Base-by-base conservation (phyloP, 2,329 filamentous ascomycete species). In the Massarina eburnea region DNA sequence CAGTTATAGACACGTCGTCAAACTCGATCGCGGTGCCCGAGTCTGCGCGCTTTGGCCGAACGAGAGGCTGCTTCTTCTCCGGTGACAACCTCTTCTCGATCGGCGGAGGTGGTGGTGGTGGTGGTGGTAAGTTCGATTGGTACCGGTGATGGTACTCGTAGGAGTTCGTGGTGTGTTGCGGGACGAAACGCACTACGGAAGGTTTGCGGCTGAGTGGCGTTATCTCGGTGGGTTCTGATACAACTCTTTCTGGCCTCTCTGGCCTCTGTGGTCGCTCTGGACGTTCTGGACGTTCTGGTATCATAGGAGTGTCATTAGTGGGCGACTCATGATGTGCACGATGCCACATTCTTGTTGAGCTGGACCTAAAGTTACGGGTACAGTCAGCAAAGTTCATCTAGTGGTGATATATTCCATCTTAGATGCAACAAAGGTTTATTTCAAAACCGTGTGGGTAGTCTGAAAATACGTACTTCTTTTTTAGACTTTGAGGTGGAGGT, bases 21-120 rank as follows among this genome's bases (percentile, higher is more conserved):
- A 67, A 55, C 3, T 61, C 61, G 29, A 68, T 60, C 1, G 61
- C 64, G 6, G 63, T 67, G 17, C 61, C 64, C 3, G 65, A 68
- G 43, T 67, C 63, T 39, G 57, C 52, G 38, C 63, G 62, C 30
- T 55, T 58, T 5, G 62, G 48, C 17, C 59, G 48, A 0, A 49
- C 45, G 4, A 45, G 49, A n/a, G 46, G 29, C 1, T 9, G 17
- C 12, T 40, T 35, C 5, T 43, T 43, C 17, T 20, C 41, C 4
- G 45, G 50, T 14, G 43, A 20, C 1, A 17, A n/a, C 10, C 35
- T 42, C 8, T 39, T 38, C 17, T 27, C n/a, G 17, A 33, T 29
- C 3, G 40, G 43, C 14, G 34, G 37, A 21, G 24, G 35, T 15
- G 19, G 20, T 8, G 21, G 18, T 15, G 12, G n/a, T 19, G 41